Conservation (phyloP, 768 basidiomycete genomes). For the Boletus insuetus region DNA sequence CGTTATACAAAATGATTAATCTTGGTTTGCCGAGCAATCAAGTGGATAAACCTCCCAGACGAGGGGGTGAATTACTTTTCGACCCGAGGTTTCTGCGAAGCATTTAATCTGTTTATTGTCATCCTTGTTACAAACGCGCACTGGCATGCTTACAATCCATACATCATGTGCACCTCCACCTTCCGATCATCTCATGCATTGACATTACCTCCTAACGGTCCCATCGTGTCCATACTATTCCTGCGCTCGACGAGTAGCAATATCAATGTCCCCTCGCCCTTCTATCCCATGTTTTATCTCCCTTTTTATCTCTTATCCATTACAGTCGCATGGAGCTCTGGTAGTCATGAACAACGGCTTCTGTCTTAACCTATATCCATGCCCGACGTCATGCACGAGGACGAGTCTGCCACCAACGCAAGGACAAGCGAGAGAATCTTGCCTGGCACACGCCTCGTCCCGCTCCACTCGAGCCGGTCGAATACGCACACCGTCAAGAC, state of each 20-base stretch:
- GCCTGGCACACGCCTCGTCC: no score
- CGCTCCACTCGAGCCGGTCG: no score
- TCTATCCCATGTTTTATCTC: no score
- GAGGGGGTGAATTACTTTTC: conserved; percentile 16
- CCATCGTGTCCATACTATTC: not conserved
- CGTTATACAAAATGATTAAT: conserved; percentile 16
- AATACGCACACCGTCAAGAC: no score
- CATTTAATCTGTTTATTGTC: not conserved
- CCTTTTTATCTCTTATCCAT: no score
- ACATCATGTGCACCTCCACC: not conserved
- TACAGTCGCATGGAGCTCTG: no score
- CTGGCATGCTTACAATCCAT: not conserved
- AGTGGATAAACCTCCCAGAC: not conserved
- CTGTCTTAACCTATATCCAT: no score
- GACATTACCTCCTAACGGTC: not conserved
- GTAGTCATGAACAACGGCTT: no score
- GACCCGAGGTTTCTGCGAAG: not conserved
- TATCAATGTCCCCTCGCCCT: no score
- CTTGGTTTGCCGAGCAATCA: conserved; percentile 9
- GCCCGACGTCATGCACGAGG: no score
- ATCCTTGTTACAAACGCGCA: not conserved
- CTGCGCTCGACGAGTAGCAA: not conserved
- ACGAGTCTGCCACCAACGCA: no score
- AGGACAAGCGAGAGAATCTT: no score
- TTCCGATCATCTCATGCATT: not conserved